These are phyloP conservation scores for Platanthera zijinensis DNA, from an alignment of 106 monocot species.

Conservation along the genomic window DNA sequence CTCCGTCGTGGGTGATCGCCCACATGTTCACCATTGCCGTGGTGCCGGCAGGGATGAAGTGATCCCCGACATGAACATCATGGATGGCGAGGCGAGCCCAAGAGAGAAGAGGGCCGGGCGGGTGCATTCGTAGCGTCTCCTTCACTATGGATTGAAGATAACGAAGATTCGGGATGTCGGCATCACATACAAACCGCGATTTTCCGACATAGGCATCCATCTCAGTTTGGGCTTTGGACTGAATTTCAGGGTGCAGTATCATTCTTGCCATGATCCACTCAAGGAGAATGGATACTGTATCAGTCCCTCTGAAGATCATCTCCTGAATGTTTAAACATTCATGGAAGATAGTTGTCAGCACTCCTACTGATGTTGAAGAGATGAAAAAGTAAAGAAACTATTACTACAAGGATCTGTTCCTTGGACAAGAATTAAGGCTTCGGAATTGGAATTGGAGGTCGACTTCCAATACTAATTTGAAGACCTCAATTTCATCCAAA, in stretches of 20 bases:
- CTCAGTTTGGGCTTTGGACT: conserved; percentile 47
- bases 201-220: conserved; percentile 25
- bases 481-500: too few species aligned
- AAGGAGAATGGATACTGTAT: conserved; percentile 57
- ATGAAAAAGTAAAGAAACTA: too few species aligned
- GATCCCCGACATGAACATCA: conserved; percentile 32
- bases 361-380: too few species aligned
- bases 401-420: too few species aligned
- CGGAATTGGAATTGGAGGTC: too few species aligned
- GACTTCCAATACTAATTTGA: too few species aligned
- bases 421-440: too few species aligned
- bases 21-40: conserved; percentile 88
- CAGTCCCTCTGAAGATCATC: conserved; percentile 73
- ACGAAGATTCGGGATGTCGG: conserved; percentile 34
- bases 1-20: conserved; percentile 51
- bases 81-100: conserved; percentile 72
- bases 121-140: conserved; percentile 47
- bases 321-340: conserved; percentile 23
- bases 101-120: conserved; percentile 66
- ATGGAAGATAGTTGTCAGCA: background rate
- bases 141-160: conserved; percentile 54
- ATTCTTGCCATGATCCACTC: conserved; percentile 69
- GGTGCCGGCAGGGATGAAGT: conserved; percentile 54
- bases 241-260: conserved; percentile 53
- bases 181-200: conserved; percentile 21